These are phyloP conservation scores for Tuber indicum DNA, from an alignment of 495 filamentous ascomycete genomes.

Conservation along the genomic window DNA sequence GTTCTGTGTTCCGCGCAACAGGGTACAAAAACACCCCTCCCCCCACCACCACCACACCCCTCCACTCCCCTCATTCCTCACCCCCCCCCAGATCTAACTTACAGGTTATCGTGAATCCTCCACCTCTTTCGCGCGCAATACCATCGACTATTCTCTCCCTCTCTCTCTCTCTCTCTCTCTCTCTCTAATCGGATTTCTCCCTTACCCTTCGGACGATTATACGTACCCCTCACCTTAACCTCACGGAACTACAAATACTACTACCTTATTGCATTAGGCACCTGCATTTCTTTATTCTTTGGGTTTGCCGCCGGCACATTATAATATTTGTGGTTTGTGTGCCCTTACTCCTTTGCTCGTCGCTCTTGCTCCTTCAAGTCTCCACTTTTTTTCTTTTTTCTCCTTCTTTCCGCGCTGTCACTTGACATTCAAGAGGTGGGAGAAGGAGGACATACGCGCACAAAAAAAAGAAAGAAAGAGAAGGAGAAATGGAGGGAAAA, in stretches of 20 bases:
- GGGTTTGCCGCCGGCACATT: neutral
- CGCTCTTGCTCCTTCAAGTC: neutral
- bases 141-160: neutral
- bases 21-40: slow-evolving; percentile 6
- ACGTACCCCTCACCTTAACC: neutral
- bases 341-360: neutral
- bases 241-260: neutral
- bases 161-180: neutral
- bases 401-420: neutral
- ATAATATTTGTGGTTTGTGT: slow-evolving; percentile 4
- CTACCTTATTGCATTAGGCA: slow-evolving; percentile 3
- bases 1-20: neutral
- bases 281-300: neutral
- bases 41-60: slow-evolving; percentile 2
- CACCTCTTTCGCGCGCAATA: neutral
- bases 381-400: neutral
- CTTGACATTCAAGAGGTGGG: neutral
- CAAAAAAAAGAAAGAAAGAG: neutral
- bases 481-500: slow-evolving; percentile 6
- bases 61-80: slow-evolving; percentile 5
- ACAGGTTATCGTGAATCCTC: neutral
- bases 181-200: slow-evolving; percentile 1
- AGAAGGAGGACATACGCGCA: neutral
- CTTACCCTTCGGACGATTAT: slow-evolving; percentile 2
- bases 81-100: neutral